Conservation (phyloP, 805 yeast genomes). For the Wickerhamiella musiphila region DNA sequence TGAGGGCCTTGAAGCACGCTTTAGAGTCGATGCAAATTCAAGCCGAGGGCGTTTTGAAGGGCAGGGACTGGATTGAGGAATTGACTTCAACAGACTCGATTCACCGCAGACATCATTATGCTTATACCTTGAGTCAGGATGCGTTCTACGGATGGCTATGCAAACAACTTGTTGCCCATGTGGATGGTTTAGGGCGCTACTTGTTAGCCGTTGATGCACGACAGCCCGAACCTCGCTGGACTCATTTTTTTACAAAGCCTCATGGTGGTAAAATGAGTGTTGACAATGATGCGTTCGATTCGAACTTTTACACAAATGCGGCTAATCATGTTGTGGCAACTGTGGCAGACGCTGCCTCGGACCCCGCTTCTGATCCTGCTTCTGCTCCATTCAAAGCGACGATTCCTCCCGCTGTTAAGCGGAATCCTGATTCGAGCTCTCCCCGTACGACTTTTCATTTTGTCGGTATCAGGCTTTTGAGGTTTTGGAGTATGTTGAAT, state of each 20-base stretch:
- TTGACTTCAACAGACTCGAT: neutral
- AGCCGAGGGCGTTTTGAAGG: neutral
- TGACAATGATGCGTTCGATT: neutral
- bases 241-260: constrained; percentile 3
- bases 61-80: constrained; percentile 1
- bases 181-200: constrained; percentile 8
- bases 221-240: constrained; percentile 9
- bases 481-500: neutral
- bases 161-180: constrained; percentile 5
- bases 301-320: neutral
- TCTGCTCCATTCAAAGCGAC: no score
- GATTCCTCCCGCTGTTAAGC: constrained; percentile 7
- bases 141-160: neutral
- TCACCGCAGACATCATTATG: neutral
- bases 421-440: constrained; percentile 19
- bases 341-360: no score
- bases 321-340: no score
- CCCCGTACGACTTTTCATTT: constrained; percentile 14
- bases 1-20: neutral
- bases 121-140: neutral
- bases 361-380: neutral
- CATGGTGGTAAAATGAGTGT: neutral
- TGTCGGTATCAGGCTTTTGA: constrained; percentile 8
- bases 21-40: neutral
- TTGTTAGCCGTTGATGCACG: constrained; percentile 8